A percentile compares a stretch with the other conserved stretches of the same genome.
Evolutionary conservation across 163 green algal species (phyloP).

Genomic region (Chlorella variabilis): DNA sequence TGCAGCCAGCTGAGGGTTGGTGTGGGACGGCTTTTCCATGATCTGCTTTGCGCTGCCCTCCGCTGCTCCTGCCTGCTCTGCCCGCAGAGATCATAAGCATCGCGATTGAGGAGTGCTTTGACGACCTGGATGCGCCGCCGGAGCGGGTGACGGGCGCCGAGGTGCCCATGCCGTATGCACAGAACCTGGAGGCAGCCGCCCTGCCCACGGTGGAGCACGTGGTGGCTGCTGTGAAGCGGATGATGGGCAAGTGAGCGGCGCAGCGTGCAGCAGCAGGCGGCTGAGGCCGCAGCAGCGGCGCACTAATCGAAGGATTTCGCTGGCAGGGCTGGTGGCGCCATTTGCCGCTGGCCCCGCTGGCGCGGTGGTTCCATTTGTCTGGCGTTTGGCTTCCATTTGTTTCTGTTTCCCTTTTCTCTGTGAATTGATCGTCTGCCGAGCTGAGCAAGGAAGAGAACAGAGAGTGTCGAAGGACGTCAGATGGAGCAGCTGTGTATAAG

Average conservation of each 20-base stretch:
- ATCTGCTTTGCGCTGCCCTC: background rate
- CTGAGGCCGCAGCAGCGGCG: background rate
- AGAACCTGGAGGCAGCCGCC: conserved; percentile 86
- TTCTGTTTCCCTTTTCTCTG: too few relatives aligned
- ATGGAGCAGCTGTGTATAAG: conserved; percentile 10
- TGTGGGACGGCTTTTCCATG: too few relatives aligned
- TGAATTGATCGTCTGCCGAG: too few relatives aligned
- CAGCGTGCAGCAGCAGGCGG: background rate
- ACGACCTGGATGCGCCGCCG: conserved; percentile 96
- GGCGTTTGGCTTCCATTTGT: too few relatives aligned
- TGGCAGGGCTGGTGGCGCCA: too few relatives aligned
- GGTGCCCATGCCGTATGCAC: conserved; percentile 97
- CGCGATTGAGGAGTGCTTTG: conserved; percentile 94
- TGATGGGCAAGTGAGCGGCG: conserved; percentile 41
- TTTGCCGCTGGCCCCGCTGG: too few relatives aligned
- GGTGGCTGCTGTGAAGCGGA: conserved; percentile 63
- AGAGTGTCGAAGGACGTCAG: too few relatives aligned
- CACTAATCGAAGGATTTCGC: background rate
- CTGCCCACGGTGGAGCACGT: conserved; percentile 87
- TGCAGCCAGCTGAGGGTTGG: too few relatives aligned
- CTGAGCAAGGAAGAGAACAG: too few relatives aligned
- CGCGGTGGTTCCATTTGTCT: too few relatives aligned
- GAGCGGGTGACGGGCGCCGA: conserved; percentile 90
- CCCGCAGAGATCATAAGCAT: conserved; percentile 75
- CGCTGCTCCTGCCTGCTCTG: background rate